Percentiles rank a stretch among this genome's conserved stretches.
These are phyloP conservation scores for Rubroboletus satanas DNA, from an alignment of 768 basidiomycete genomes.

Conservation along the genomic window DNA sequence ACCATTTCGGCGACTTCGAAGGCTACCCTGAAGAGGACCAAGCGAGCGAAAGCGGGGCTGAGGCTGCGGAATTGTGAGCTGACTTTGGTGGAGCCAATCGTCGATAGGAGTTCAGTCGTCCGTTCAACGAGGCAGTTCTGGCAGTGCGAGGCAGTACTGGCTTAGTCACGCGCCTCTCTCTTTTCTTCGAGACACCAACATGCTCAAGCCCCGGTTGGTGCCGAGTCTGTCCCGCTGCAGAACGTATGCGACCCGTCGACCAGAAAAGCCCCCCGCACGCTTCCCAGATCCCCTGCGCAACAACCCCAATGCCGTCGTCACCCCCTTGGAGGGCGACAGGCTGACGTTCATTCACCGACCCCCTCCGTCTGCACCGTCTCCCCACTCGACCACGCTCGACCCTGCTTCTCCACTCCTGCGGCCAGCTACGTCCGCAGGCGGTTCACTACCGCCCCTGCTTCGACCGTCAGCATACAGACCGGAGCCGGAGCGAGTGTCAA, in stretches of 20 bases:
- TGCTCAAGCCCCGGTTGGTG: slow-evolving; percentile 22
- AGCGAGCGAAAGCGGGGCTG: too few species aligned
- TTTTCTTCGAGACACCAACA: background rate
- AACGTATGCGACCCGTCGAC: slow-evolving; percentile 40
- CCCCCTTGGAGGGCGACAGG: slow-evolving; percentile 46
- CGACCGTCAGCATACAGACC: slow-evolving; percentile 38
- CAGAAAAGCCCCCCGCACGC: slow-evolving; percentile 47
- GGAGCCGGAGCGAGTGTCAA: slow-evolving; percentile 42
- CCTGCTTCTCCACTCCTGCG: slow-evolving; percentile 71
- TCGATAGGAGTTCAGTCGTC: too few species aligned
- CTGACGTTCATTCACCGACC: slow-evolving; percentile 82
- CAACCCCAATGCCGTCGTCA: slow-evolving; percentile 50
- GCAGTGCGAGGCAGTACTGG: too few species aligned
- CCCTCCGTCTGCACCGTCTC: slow-evolving; percentile 74
- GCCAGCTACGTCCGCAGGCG: slow-evolving; percentile 28
- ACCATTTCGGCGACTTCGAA: slow-evolving; percentile 38
- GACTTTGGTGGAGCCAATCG: too few species aligned
- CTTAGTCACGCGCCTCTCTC: too few species aligned
- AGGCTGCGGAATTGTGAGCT: too few species aligned
- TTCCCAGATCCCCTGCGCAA: slow-evolving; percentile 55
- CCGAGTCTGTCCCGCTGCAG: slow-evolving; percentile 18
- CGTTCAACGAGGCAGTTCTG: too few species aligned
- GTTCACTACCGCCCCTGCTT: slow-evolving; percentile 46
- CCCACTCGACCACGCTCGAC: slow-evolving; percentile 62
- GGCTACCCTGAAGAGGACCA: too few species aligned